Evolutionary conservation across 2,329 filamentous ascomycete species (phyloP).

Genomic region (Chaetomium globosum): DNA sequence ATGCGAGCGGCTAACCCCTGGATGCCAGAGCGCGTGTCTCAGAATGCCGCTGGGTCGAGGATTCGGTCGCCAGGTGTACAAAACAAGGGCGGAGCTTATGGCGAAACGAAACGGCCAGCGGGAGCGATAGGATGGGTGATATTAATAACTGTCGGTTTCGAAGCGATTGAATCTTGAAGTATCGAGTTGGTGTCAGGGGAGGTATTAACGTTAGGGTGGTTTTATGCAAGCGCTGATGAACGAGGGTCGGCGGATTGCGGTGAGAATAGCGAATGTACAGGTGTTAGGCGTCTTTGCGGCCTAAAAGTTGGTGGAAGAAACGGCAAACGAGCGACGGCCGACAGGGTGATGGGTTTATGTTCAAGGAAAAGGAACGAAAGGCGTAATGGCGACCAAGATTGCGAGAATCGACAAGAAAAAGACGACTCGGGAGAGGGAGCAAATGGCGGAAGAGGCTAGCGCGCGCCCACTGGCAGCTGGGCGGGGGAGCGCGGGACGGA

Average conservation of each 20-base stretch:
- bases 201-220: not conserved
- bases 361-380: constrained; percentile 14
- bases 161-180: constrained; percentile 10
- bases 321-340: constrained; percentile 29
- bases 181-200: not conserved
- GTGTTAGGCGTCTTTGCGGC: constrained; percentile 17
- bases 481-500: constrained; percentile 17
- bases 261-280: constrained; percentile 23
- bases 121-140: not conserved
- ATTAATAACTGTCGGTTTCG: constrained; percentile 3
- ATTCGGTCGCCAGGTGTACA: constrained; percentile 7
- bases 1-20: constrained; percentile 32
- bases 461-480: constrained; percentile 1
- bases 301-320: constrained; percentile 8
- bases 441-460: constrained; percentile 21
- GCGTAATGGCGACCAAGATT: constrained; percentile 16
- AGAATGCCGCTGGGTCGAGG: constrained; percentile 23
- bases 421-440: constrained; percentile 8
- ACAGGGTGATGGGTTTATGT: constrained; percentile 20
- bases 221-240: constrained; percentile 3
- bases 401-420: constrained; percentile 25
- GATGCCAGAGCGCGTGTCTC: constrained; percentile 31
- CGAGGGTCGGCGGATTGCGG: constrained; percentile 17
- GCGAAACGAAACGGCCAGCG: constrained; percentile 15
- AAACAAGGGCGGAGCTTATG: constrained; percentile 18